Conservation (phyloP, 1,284 basidiomycete species). For the Ustilago hordei region DNA sequence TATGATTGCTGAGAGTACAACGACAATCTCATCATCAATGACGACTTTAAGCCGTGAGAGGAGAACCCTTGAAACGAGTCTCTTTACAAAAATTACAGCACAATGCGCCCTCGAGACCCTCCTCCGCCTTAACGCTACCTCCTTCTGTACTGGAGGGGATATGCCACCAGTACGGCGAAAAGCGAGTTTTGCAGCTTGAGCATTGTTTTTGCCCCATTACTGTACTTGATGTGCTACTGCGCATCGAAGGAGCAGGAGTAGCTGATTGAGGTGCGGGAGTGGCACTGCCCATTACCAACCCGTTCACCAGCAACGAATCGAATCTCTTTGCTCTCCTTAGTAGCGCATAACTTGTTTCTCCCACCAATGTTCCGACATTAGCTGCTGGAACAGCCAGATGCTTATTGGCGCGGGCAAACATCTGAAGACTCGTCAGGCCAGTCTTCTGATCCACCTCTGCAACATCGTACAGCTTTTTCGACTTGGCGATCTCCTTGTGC, state of each 20-base stretch:
- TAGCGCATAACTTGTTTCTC: slow-evolving; percentile 57
- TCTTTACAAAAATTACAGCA: slow-evolving; percentile 50
- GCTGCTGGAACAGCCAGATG: slow-evolving; percentile 72
- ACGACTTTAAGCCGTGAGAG: not conserved
- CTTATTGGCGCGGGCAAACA: slow-evolving; percentile 86
- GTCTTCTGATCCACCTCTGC: slow-evolving; percentile 83
- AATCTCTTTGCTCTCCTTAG: slow-evolving; percentile 58
- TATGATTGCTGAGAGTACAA: not conserved
- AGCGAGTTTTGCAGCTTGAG: slow-evolving; percentile 29
- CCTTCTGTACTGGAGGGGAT: slow-evolving; percentile 2
- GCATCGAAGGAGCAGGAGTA: not conserved
- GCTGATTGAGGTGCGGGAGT: not conserved
- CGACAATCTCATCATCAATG: not conserved
- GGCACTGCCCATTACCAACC: not conserved
- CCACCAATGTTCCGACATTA: slow-evolving; percentile 19
- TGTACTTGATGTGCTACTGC: not conserved
- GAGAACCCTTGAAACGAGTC: slow-evolving; percentile 17
- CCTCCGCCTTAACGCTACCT: slow-evolving; percentile 5
- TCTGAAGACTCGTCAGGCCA: slow-evolving; percentile 86
- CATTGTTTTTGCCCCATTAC: slow-evolving; percentile 13
- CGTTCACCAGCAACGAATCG: slow-evolving; percentile 29
- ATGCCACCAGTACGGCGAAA: slow-evolving; percentile 53
- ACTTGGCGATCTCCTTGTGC: slow-evolving; percentile 76
- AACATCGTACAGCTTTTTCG: slow-evolving; percentile 80
- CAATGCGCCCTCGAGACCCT: not conserved